phyloP scores from a whole-genome alignment of 495 filamentous ascomycete species.

The Penicillium atrosanguineum region DNA sequence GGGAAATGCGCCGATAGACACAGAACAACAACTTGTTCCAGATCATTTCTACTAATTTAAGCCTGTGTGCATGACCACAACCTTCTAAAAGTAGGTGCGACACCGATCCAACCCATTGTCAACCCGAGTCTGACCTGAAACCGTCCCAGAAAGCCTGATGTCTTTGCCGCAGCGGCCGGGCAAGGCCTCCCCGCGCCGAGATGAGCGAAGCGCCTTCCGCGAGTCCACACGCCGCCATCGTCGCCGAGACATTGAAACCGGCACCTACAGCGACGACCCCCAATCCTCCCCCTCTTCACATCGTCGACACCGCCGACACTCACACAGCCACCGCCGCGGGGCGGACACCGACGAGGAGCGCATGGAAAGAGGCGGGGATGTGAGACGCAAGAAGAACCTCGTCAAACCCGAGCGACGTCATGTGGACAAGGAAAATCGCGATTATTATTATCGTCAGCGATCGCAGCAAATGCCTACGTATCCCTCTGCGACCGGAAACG shows the following conservation, averaged over 20 bases:
- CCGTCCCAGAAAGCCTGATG: constrained; percentile 41
- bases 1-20: background rate
- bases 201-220: constrained; percentile 59
- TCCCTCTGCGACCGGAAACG: constrained; percentile 88
- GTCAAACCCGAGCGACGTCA: constrained; percentile 84
- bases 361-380: constrained; percentile 31
- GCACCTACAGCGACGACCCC: constrained; percentile 47
- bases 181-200: constrained; percentile 55
- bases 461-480: constrained; percentile 75
- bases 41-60: background rate
- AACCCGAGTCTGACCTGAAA: background rate
- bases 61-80: constrained; percentile 1
- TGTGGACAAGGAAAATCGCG: constrained; percentile 79
- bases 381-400: constrained; percentile 73
- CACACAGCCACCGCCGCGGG: constrained; percentile 32
- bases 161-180: constrained; percentile 66
- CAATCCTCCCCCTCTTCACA: constrained; percentile 34
- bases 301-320: constrained; percentile 32
- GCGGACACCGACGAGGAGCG: constrained; percentile 40
- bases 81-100: constrained; percentile 9
- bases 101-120: background rate
- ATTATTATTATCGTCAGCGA: constrained; percentile 89
- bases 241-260: constrained; percentile 65
- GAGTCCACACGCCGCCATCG: constrained; percentile 70
- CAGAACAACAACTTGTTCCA: background rate